phyloP scores from a whole-genome alignment of 441 rosid genomes.

The Aleurites moluccanus region DNA sequence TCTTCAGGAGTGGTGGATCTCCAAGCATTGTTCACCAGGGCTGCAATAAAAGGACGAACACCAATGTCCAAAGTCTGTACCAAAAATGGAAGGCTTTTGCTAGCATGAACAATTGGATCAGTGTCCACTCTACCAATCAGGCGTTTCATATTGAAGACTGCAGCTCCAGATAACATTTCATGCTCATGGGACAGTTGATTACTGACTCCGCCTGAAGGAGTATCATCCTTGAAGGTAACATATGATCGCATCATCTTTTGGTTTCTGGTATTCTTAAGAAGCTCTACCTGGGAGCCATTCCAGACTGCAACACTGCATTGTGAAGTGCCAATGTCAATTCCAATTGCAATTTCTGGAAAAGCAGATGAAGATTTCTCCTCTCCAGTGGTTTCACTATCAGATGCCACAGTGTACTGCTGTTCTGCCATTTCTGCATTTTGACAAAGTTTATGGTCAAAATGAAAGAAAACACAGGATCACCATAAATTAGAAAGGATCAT shows the following conservation, averaged over 20 bases:
- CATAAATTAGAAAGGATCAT: background rate
- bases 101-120: conserved; percentile 69
- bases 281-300: conserved; percentile 82
- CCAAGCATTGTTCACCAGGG: conserved; percentile 80
- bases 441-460: background rate
- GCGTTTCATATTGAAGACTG: conserved; percentile 91
- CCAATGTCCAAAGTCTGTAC: conserved; percentile 86
- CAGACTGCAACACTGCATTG: conserved; percentile 82
- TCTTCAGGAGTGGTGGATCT: conserved; percentile 88
- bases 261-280: conserved; percentile 68
- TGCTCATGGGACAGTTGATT: conserved; percentile 66
- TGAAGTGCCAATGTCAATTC: conserved; percentile 86
- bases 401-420: conserved; percentile 72
- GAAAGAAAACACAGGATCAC: background rate
- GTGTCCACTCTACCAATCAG: conserved; percentile 83
- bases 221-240: conserved; percentile 71
- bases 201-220: conserved; percentile 71
- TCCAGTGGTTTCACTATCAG: conserved; percentile 71
- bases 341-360: conserved; percentile 73
- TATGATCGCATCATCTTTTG: conserved; percentile 72
- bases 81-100: conserved; percentile 73
- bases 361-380: conserved; percentile 65
- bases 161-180: conserved; percentile 74
- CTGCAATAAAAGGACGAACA: conserved; percentile 77
- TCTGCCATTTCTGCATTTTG: conserved; percentile 67